Evolutionary conservation across 2,329 filamentous ascomycete species (phyloP), one percentile per base, ranked within the genome.

Genomic region (Ascochyta viciae-villosae): DNA sequence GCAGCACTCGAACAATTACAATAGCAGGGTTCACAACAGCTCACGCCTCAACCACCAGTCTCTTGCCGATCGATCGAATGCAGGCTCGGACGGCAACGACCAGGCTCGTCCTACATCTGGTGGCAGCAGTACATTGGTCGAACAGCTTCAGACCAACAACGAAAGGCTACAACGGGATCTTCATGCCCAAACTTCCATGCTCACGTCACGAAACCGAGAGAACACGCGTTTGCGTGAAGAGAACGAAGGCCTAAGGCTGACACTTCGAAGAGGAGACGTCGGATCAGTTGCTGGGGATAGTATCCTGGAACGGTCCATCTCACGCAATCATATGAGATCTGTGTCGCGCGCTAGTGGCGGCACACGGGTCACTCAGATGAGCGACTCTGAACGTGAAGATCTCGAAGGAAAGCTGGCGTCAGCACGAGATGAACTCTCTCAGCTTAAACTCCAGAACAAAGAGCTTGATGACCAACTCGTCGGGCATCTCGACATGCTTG

Each of bases 211-310:
- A 23, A 97, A 97, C 70, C 89, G 92, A 24, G 95, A 99, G 73
- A 96, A 96, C 72, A 93, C 98, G 73, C 87, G 92, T 5, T 82
- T 99, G 8, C 96, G 98, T 74, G 92, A 96, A 72, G 94, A 99
- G 74, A 98, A 98, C 60, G 95, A 99, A 76, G 93, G 97, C 59
- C 82, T 99, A 60, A 99, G 98, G 77, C 87, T 98, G 67, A 87
- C 90, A 1, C 89, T 92, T 63, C 88, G 92, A 50, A 87, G 91
- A 60, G 86, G 86, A 27, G 89, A 86, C 59, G 76, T 75, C 49
- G 84, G 64, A 70, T 87, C 85, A 3, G 76, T 85, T 50, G 81
- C 92, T 1, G 87, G 94, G 6, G 95, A 98, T 71, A 96, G 92
- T 72, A 89, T 98, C 39, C 85, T 98, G 29, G 95, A 98, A 57